phyloP scores from a whole-genome alignment of 495 filamentous ascomycete genomes.

The Cetradonia linearis region DNA sequence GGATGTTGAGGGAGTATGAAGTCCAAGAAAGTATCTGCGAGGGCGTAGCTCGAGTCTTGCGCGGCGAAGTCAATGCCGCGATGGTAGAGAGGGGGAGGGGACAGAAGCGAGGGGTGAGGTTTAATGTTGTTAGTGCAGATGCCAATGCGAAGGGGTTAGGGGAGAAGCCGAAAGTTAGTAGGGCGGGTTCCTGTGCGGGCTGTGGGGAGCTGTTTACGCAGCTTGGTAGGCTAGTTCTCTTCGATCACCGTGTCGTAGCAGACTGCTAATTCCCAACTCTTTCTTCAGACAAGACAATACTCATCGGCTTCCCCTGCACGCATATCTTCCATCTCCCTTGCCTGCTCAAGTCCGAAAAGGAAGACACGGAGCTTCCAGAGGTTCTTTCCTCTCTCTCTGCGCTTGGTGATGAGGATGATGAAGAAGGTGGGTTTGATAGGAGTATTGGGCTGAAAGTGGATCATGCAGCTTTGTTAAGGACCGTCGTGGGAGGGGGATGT shows the following conservation, averaged over 20 bases:
- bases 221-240: constrained; percentile 32
- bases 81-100: constrained; percentile 70
- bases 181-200: constrained; percentile 49
- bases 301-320: constrained; percentile 84
- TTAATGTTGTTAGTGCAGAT: constrained; percentile 48
- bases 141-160: constrained; percentile 15
- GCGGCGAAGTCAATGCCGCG: constrained; percentile 73
- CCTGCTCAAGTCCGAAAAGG: constrained; percentile 42
- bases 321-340: constrained; percentile 86
- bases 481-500: constrained; percentile 21
- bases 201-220: constrained; percentile 50
- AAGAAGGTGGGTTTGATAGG: constrained; percentile 17
- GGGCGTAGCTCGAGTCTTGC: constrained; percentile 76
- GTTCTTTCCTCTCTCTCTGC: constrained; percentile 14
- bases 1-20: constrained; percentile 86
- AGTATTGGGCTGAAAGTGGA: constrained; percentile 25
- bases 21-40: constrained; percentile 83
- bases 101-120: constrained; percentile 75
- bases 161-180: constrained; percentile 27
- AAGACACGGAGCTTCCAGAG: constrained; percentile 32
- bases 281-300: constrained; percentile 28
- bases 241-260: not conserved
- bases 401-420: constrained; percentile 10
- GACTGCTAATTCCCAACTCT: not conserved
- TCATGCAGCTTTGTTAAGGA: constrained; percentile 20